A percentile compares a stretch with the other conserved stretches of the same genome.
Evolutionary conservation across 2,329 filamentous ascomycete species (phyloP).

Genomic region (Pseudogymnoascus sp.): DNA sequence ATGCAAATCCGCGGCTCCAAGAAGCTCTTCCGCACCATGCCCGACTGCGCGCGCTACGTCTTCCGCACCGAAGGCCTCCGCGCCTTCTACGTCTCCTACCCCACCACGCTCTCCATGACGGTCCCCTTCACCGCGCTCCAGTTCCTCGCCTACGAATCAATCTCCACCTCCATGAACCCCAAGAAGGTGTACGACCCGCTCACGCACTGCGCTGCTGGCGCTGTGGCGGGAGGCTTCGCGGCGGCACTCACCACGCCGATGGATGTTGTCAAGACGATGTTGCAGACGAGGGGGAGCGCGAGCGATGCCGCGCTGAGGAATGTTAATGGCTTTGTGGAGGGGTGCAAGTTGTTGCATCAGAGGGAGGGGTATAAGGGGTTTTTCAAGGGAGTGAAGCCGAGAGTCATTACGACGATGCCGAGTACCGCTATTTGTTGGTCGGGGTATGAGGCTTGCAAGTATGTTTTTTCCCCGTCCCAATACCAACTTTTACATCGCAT

Average conservation of each 20-base stretch:
- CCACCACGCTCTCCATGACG: slow-evolving; percentile 96
- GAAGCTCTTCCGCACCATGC: slow-evolving; percentile 73
- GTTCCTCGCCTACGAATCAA: slow-evolving; percentile 94
- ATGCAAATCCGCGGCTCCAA: slow-evolving; percentile 98
- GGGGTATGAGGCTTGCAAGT: slow-evolving; percentile 62
- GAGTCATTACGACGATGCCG: slow-evolving; percentile 93
- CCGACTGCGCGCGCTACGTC: slow-evolving; percentile 79
- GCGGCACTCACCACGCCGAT: slow-evolving; percentile 91
- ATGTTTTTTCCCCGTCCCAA: slow-evolving; percentile 26
- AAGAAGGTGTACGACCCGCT: slow-evolving; percentile 78
- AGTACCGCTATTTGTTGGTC: slow-evolving; percentile 99
- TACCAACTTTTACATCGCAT: background rate
- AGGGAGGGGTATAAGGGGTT: slow-evolving; percentile 82
- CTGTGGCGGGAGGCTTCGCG: slow-evolving; percentile 84
- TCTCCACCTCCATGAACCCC: slow-evolving; percentile 90
- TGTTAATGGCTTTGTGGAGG: slow-evolving; percentile 26
- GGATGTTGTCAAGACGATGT: slow-evolving; percentile 95
- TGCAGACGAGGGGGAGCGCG: slow-evolving; percentile 85
- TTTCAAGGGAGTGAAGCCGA: slow-evolving; percentile 83
- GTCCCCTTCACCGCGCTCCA: slow-evolving; percentile 96
- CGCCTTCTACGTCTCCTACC: slow-evolving; percentile 97
- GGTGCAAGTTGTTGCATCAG: slow-evolving; percentile 38
- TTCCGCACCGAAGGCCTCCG: slow-evolving; percentile 80
- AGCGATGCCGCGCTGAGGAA: slow-evolving; percentile 59
- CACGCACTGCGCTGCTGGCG: slow-evolving; percentile 89